Base-by-base conservation (phyloP, 345 rosid genomes). In the Excoecaria cochinchinensis region DNA sequence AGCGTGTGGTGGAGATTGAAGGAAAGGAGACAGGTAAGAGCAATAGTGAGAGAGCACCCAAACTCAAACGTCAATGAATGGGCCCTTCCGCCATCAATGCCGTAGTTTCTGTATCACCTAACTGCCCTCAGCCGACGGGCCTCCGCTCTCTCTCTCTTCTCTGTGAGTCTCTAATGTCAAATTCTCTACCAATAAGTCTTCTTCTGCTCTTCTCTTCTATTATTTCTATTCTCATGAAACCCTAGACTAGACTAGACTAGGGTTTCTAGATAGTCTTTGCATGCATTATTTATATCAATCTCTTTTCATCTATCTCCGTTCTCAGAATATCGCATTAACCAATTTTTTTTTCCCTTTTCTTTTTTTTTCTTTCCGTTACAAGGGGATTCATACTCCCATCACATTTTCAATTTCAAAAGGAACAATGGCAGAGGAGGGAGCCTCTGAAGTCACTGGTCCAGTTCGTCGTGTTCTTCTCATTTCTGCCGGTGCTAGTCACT, bases 401-500 rank as follows among this genome's bases (percentile, higher is more conserved):
- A 9, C 22, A 1, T 2, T 8, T 38, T 52, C 19, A 7, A 40
- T 14, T 5, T 14, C 21, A 17, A 6, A 8, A 16, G 19, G 55
- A 71, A 63, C 65, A 13, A 90, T 89, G 95, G 88, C 85, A 39
- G 87, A 83, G 88, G 84, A 87, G 64, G 67, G 73, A 81, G 64
- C 38, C 22, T 65, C 62, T 63, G 90, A 90, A 57, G 89, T 82
- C 70, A 75, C 77, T 17, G 76, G 80, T 84, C 87, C 93, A 0
- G 69, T 81, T 74, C 93, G 85, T 78, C 88, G 73, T 11, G 88
- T 95, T 81, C 84, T 91, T 78, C 86, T 95, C 74, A 83, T 92
- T 81, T 95, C 99, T 64, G 97, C 99, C 55, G 99, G 99, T 58
- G 99, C 98, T 74, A 91, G 93, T 77, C 97, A 95, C 80, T 95